A percentile compares a stretch with the other conserved stretches of the same genome.
Evolutionary conservation across 2,329 filamentous ascomycete species (phyloP).

Genomic region (Lasiodiplodia theobromae): DNA sequence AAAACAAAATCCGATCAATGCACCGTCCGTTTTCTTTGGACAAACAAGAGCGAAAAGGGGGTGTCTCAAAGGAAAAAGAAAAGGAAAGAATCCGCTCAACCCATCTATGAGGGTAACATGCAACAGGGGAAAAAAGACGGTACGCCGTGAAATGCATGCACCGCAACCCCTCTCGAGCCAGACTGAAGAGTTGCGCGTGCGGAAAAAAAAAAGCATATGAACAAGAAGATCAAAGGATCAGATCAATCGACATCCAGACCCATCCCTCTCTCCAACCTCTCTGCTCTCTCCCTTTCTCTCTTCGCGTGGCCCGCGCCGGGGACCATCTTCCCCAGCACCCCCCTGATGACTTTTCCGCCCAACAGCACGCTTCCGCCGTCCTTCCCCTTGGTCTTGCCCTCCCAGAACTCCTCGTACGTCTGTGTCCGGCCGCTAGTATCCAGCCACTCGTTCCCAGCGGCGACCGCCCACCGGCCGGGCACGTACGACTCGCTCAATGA

Average conservation of each 20-base stretch:
- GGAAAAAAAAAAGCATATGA: background rate
- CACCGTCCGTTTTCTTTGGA: too few relatives aligned
- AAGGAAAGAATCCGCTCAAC: too few relatives aligned
- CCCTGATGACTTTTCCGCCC: background rate
- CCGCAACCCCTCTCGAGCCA: background rate
- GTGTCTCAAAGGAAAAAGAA: too few relatives aligned
- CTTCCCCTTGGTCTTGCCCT: background rate
- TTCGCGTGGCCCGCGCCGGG: background rate
- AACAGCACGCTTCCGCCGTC: background rate
- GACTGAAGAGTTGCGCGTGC: background rate
- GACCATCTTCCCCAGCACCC: background rate
- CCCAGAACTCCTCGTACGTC: slow-evolving; percentile 11
- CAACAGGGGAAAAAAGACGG: too few relatives aligned
- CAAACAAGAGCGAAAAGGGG: too few relatives aligned
- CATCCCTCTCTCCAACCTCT: background rate
- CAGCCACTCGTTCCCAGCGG: slow-evolving; percentile 1
- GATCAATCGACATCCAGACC: background rate
- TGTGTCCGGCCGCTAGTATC: slow-evolving; percentile 11
- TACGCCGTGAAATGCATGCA: too few relatives aligned
- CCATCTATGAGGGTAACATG: too few relatives aligned
- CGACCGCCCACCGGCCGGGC: slow-evolving; percentile 4
- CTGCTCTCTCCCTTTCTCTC: slow-evolving; percentile 6
- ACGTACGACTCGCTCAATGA: slow-evolving; percentile 1
- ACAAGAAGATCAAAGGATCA: background rate
- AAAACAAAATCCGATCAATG: background rate